phyloP scores from a whole-genome alignment of 768 basidiomycete species.

The Gloeophyllum trabeum region DNA sequence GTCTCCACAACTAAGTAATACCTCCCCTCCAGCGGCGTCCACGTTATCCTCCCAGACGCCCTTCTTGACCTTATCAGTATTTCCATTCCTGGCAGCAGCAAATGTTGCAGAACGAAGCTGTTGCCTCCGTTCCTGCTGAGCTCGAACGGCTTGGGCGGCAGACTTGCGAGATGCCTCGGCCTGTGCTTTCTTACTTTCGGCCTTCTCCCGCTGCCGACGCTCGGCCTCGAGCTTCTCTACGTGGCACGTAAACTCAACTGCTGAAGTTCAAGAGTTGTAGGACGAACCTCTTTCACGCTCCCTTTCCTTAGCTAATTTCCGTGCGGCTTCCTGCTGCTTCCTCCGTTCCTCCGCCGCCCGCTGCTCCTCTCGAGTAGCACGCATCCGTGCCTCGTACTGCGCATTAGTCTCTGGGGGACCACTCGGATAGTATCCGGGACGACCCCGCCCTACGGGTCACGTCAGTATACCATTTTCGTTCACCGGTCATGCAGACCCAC shows the following conservation, averaged over 20 bases:
- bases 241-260: conserved; percentile 2
- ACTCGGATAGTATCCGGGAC: too few species aligned
- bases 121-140: conserved; percentile 40
- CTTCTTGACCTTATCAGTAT: conserved; percentile 43
- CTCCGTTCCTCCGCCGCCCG: conserved; percentile 42
- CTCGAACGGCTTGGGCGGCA: conserved; percentile 36
- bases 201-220: conserved; percentile 43
- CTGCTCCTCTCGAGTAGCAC: conserved; percentile 39
- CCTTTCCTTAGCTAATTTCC: conserved; percentile 31
- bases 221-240: conserved; percentile 44
- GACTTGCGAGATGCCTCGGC: conserved; percentile 36
- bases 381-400: conserved; percentile 40
- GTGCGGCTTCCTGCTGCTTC: conserved; percentile 32
- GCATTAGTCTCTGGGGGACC: conserved; percentile 48
- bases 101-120: conserved; percentile 50
- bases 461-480: too few species aligned
- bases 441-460: too few species aligned
- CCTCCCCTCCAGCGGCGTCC: conserved; percentile 63
- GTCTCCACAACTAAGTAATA: conserved; percentile 41
- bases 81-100: conserved; percentile 46
- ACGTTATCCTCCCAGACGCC: conserved; percentile 61
- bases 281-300: conserved; percentile 29
- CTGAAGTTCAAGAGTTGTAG: conserved; percentile 3
- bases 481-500: conserved; percentile 15
- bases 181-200: conserved; percentile 42